A percentile compares a stretch with the other conserved stretches of the same genome.
Conservation (phyloP, 495 filamentous ascomycete species). For the Talaromyces thailandensis region DNA sequence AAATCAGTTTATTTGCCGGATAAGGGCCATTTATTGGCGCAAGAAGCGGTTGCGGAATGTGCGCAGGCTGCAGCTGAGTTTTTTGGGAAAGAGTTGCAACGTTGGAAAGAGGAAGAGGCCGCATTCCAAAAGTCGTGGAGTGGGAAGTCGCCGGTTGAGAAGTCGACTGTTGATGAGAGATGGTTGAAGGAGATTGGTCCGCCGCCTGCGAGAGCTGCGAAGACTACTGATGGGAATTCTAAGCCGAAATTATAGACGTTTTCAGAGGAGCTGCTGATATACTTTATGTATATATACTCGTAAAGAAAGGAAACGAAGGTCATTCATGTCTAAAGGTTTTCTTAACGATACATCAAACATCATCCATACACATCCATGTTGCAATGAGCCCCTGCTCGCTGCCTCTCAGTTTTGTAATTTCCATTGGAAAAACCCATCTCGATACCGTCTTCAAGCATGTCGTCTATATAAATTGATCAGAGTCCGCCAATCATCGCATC, state of each 20-base stretch:
- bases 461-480: neutral
- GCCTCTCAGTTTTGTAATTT: neutral
- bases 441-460: neutral
- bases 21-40: constrained; percentile 74
- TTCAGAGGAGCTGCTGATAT: neutral
- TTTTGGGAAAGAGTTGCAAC: constrained; percentile 50
- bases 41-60: constrained; percentile 62
- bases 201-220: constrained; percentile 19
- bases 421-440: neutral
- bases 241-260: constrained; percentile 25
- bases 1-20: constrained; percentile 54
- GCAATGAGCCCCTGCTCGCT: neutral
- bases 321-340: neutral
- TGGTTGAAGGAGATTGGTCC: constrained; percentile 45
- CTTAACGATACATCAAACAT: neutral
- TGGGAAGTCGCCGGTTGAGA: constrained; percentile 40
- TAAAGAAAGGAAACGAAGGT: neutral
- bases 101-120: constrained; percentile 56
- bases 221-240: constrained; percentile 8
- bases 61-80: constrained; percentile 55
- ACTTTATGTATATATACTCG: neutral
- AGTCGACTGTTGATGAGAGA: constrained; percentile 47
- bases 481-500: neutral
- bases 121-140: constrained; percentile 47
- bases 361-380: neutral